Percentiles rank a stretch among this genome's conserved stretches.
Conservation (phyloP, 2,329 filamentous ascomycete species). For the Lecanicillium sp. region DNA sequence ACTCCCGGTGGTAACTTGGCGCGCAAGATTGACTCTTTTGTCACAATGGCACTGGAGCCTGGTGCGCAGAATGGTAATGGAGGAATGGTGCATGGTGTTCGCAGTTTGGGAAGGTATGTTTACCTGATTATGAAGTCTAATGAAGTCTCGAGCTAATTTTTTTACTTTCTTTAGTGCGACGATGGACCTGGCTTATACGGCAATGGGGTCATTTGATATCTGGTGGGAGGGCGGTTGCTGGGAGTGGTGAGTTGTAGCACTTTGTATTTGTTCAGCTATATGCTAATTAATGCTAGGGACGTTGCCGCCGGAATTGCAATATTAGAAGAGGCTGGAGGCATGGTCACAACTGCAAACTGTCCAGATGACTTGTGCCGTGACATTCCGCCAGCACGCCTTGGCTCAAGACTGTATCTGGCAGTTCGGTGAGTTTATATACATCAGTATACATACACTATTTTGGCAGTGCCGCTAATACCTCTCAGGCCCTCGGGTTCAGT, state of each 20-base stretch:
- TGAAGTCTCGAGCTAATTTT: not conserved
- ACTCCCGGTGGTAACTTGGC: slow-evolving; percentile 57
- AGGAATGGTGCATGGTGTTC: slow-evolving; percentile 71
- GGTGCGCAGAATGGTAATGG: slow-evolving; percentile 56
- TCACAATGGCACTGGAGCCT: slow-evolving; percentile 64
- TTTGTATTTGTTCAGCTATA: not conserved
- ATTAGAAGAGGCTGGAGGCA: slow-evolving; percentile 62
- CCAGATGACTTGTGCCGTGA: slow-evolving; percentile 47
- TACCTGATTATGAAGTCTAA: not conserved
- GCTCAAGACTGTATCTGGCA: slow-evolving; percentile 62
- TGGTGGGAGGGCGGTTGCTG: slow-evolving; percentile 80
- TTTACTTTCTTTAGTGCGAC: slow-evolving; percentile 46
- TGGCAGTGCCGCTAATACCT: slow-evolving; percentile 6
- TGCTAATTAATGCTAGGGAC: slow-evolving; percentile 40
- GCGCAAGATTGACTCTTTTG: slow-evolving; percentile 65
- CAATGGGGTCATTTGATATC: slow-evolving; percentile 68
- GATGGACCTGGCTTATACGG: slow-evolving; percentile 65
- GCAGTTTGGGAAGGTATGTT: slow-evolving; percentile 52
- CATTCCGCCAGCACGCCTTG: slow-evolving; percentile 53
- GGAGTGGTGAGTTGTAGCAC: slow-evolving; percentile 52
- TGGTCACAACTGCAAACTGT: slow-evolving; percentile 67
- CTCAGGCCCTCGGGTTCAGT: slow-evolving; percentile 55
- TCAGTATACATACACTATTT: not conserved
- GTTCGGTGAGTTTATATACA: slow-evolving; percentile 41
- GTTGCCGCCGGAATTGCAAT: slow-evolving; percentile 70